Conservation (phyloP, 495 filamentous ascomycete genomes). For the Aspergillus olivimuriae region DNA sequence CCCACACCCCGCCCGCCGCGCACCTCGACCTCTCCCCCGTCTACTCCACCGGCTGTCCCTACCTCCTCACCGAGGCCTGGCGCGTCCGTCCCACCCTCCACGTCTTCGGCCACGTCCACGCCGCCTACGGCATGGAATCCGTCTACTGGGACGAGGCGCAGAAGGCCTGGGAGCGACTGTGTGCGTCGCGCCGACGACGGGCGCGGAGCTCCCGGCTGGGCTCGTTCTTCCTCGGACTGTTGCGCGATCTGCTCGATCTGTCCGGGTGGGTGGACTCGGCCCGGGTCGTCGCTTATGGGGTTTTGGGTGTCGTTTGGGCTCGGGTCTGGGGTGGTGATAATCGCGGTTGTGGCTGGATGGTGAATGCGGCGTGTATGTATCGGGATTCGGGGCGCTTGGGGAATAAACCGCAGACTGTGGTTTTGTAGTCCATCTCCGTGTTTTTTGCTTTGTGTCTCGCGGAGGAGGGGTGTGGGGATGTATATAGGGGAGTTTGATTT, state of each 20-base stretch:
- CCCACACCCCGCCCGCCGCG: slow-evolving; percentile 64
- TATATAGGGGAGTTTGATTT: too few species aligned
- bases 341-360: slow-evolving; percentile 50
- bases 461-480: neutral
- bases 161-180: slow-evolving; percentile 59
- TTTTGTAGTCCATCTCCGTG: slow-evolving; percentile 15
- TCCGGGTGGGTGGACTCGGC: slow-evolving; percentile 56
- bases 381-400: slow-evolving; percentile 56
- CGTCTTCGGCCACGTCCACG: slow-evolving; percentile 87
- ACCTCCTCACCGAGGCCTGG: slow-evolving; percentile 71
- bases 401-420: slow-evolving; percentile 58
- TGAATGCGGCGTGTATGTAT: slow-evolving; percentile 74
- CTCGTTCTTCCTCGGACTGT: slow-evolving; percentile 32
- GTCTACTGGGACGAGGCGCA: slow-evolving; percentile 78
- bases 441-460: neutral
- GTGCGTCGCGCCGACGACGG: slow-evolving; percentile 25
- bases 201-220: slow-evolving; percentile 18
- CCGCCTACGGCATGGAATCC: slow-evolving; percentile 51
- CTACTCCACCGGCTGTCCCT: slow-evolving; percentile 64
- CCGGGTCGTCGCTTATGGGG: slow-evolving; percentile 55
- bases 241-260: slow-evolving; percentile 48
- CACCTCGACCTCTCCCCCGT: slow-evolving; percentile 64
- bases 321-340: slow-evolving; percentile 60
- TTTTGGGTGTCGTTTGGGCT: slow-evolving; percentile 63
- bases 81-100: slow-evolving; percentile 71